phyloP scores from a whole-genome alignment of 306 rosid genomes.

The Aeschynomene evenia region DNA sequence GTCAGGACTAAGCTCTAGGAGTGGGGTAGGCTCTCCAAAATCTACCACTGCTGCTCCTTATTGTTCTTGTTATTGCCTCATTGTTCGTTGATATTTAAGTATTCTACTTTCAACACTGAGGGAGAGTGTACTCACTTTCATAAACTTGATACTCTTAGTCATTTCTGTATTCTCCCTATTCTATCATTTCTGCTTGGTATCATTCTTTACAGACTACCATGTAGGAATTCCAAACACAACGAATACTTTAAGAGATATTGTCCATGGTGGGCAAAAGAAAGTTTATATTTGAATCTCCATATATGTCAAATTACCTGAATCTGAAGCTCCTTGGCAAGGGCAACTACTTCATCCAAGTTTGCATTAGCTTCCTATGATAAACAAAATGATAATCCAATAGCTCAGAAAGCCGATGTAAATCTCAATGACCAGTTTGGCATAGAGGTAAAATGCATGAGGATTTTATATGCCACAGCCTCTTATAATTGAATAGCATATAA shows the following conservation, averaged over 20 bases:
- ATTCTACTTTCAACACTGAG: too few relatives aligned
- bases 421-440: not conserved
- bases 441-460: not conserved
- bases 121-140: too few relatives aligned
- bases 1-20: too few relatives aligned
- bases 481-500: not conserved
- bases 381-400: constrained; percentile 18
- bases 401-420: constrained; percentile 10
- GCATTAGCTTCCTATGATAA: constrained; percentile 73
- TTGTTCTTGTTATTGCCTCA: too few relatives aligned
- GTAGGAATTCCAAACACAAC: not conserved
- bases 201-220: too few relatives aligned
- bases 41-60: too few relatives aligned
- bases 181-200: too few relatives aligned
- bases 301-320: constrained; percentile 57
- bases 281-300: not conserved
- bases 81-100: too few relatives aligned
- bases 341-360: constrained; percentile 91
- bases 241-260: not conserved
- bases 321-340: constrained; percentile 88
- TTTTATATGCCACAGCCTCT: constrained; percentile 10
- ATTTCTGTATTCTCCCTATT: too few relatives aligned
- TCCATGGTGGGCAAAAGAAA: too few relatives aligned
- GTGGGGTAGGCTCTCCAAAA: too few relatives aligned
- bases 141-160: too few relatives aligned